A percentile compares a stretch with the other conserved stretches of the same genome.
Conservation (phyloP, 345 rosid species). For the Kernera saxatilis region DNA sequence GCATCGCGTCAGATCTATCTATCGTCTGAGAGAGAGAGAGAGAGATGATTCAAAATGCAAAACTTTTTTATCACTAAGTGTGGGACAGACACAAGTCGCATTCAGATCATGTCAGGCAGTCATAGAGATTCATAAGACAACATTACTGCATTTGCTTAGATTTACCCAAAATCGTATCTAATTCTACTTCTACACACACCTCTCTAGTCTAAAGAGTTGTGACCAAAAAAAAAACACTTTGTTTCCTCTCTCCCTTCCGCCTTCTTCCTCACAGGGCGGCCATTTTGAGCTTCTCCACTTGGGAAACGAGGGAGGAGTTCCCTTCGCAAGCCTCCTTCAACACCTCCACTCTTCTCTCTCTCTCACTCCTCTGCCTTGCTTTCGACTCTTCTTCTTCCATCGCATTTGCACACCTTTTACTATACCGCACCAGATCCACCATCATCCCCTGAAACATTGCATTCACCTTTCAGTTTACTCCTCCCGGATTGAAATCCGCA, state of each 20-base stretch:
- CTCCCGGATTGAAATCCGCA: not conserved
- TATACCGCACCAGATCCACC: constrained; percentile 49
- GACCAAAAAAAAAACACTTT: not conserved
- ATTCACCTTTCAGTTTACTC: not conserved
- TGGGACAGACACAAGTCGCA: too few relatives aligned
- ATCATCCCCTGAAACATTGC: constrained; percentile 54
- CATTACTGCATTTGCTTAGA: too few relatives aligned
- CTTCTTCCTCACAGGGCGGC: not conserved
- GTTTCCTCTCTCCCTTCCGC: not conserved
- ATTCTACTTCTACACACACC: too few relatives aligned
- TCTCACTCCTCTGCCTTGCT: not conserved
- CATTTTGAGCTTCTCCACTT: constrained; percentile 51
- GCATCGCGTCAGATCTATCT: constrained; percentile 29
- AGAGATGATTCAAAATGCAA: too few relatives aligned
- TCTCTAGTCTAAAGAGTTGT: too few relatives aligned
- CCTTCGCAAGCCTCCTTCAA: constrained; percentile 64
- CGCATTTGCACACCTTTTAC: constrained; percentile 15
- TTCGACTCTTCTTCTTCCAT: constrained; percentile 31
- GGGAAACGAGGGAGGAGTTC: constrained; percentile 46
- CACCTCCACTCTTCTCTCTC: constrained; percentile 38
- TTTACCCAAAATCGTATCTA: too few relatives aligned
- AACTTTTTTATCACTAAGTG: too few relatives aligned
- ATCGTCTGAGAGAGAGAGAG: not conserved
- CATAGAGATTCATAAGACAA: too few relatives aligned
- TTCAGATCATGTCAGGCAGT: too few relatives aligned